Conservation (phyloP, 495 filamentous ascomycete species). For the Talaromyces proteolyticus region DNA sequence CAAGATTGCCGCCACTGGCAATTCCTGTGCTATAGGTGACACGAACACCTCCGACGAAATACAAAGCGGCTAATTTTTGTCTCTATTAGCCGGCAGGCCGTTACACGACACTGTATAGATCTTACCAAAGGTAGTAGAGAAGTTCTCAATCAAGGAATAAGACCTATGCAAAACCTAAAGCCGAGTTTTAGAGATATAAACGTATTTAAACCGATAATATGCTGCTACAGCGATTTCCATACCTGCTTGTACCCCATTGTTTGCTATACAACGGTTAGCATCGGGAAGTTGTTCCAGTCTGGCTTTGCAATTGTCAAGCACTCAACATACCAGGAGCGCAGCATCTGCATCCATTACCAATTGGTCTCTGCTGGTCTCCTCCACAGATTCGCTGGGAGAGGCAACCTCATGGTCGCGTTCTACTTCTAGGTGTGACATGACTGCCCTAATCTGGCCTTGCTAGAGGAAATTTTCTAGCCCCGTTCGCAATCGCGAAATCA, state of each 20-base stretch:
- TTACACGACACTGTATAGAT: neutral
- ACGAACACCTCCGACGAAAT: constrained; percentile 51
- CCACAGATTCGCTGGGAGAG: too few relatives aligned
- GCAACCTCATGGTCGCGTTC: too few relatives aligned
- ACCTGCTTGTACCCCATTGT: neutral
- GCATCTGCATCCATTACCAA: neutral
- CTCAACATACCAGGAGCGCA: neutral
- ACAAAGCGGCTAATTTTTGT: constrained; percentile 46
- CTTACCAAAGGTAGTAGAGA: constrained; percentile 49
- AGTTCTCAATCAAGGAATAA: constrained; percentile 47
- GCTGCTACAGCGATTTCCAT: neutral
- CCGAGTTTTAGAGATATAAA: neutral
- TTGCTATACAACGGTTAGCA: neutral
- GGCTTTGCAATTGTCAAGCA: too few relatives aligned
- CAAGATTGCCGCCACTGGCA: constrained; percentile 48
- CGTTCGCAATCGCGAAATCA: too few relatives aligned
- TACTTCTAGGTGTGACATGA: too few relatives aligned
- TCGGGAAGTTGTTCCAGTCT: too few relatives aligned
- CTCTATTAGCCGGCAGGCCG: constrained; percentile 1
- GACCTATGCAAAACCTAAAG: constrained; percentile 40
- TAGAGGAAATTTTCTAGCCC: too few relatives aligned
- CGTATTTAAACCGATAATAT: neutral
- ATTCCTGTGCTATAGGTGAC: constrained; percentile 52
- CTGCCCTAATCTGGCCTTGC: neutral
- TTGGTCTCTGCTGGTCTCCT: neutral